Percentiles rank a stretch among this genome's conserved stretches.
These are phyloP conservation scores for Cymbomonas tetramitiformis DNA, from an alignment of 139 green algal species.

Conservation along the genomic window DNA sequence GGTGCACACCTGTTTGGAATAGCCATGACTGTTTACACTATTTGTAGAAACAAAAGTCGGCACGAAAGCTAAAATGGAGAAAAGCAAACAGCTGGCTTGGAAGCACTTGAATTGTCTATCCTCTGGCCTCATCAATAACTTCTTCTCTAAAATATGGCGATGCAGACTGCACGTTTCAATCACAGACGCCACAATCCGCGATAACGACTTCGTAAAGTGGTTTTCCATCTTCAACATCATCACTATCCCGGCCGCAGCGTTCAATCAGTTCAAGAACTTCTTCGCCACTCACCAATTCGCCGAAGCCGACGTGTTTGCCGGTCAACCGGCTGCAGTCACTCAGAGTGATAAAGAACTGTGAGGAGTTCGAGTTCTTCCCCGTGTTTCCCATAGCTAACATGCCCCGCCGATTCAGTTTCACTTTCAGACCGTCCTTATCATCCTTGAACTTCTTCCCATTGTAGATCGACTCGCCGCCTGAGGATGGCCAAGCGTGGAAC, in stretches of 20 bases:
- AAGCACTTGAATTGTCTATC: no score
- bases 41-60: no score
- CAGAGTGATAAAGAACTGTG: conserved; percentile 75
- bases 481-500: no score
- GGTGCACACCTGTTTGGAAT: no score
- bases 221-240: no score
- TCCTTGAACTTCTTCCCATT: conserved; percentile 63
- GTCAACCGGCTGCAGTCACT: conserved; percentile 46
- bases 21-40: no score
- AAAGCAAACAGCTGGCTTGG: no score
- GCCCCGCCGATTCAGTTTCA: conserved; percentile 51
- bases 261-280: conserved; percentile 52
- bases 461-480: conserved; percentile 68
- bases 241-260: no score
- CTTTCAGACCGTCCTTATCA: conserved; percentile 36
- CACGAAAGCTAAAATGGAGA: no score
- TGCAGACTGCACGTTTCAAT: no score
- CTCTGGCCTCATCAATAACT: no score
- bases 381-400: conserved; percentile 66
- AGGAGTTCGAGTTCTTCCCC: conserved; percentile 76
- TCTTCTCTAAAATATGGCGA: no score
- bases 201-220: conserved; percentile 36
- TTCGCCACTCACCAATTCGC: conserved; percentile 53
- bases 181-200: conserved; percentile 26
- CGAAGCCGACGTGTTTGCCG: conserved; percentile 76